Evolutionary conservation across 2,329 filamentous ascomycete species (phyloP).

Genomic region (Pyrenophora tritici-repentis): DNA sequence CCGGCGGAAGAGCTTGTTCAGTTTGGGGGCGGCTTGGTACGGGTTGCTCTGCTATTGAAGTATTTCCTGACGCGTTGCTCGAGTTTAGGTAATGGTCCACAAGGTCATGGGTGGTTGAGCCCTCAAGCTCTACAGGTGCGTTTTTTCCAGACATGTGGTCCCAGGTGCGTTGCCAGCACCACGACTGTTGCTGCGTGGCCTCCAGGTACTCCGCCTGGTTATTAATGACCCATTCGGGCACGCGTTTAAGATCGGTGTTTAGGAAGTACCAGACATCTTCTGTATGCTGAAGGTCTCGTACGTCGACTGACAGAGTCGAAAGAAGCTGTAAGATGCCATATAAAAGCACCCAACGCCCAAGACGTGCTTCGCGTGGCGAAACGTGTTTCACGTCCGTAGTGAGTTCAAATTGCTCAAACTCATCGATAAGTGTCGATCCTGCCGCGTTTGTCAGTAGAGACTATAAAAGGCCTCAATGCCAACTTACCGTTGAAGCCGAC

Average conservation of each 20-base stretch:
- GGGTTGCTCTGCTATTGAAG: constrained; percentile 3
- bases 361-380: constrained; percentile 49
- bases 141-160: constrained; percentile 26
- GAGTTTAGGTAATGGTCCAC: background rate
- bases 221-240: constrained; percentile 45
- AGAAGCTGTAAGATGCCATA: constrained; percentile 51
- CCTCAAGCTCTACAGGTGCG: constrained; percentile 41
- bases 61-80: background rate
- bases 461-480: background rate
- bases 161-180: constrained; percentile 46
- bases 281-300: constrained; percentile 45
- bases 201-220: constrained; percentile 34
- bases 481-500: constrained; percentile 43
- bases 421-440: constrained; percentile 49
- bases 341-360: constrained; percentile 52
- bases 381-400: constrained; percentile 37
- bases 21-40: constrained; percentile 12
- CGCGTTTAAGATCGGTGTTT: constrained; percentile 45
- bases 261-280: constrained; percentile 49
- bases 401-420: constrained; percentile 50
- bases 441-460: constrained; percentile 9
- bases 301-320: constrained; percentile 50
- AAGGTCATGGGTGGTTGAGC: constrained; percentile 5
- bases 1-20: constrained; percentile 13
- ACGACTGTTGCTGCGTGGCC: constrained; percentile 38